Percentiles rank a stretch among this genome's conserved stretches.
phyloP scores from a whole-genome alignment of 2,329 filamentous ascomycete species.

The Teratosphaeria gauchensis region DNA sequence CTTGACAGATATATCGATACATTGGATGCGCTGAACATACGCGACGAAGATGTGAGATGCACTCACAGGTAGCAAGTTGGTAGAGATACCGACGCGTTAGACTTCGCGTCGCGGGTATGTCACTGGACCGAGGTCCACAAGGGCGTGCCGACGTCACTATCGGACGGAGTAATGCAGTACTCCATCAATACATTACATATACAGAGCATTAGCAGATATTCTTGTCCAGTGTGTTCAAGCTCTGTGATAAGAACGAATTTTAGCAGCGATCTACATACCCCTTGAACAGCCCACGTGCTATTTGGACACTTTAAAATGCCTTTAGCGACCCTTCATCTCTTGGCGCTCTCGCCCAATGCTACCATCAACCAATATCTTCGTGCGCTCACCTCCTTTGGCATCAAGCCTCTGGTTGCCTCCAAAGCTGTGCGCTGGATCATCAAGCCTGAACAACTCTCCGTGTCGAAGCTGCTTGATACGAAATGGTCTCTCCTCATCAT shows the following conservation, averaged over 20 bases:
- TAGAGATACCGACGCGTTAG: too few relatives aligned
- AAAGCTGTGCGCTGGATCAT: slow-evolving; percentile 42
- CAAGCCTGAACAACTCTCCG: slow-evolving; percentile 35
- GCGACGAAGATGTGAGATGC: too few relatives aligned
- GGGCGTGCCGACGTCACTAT: neutral
- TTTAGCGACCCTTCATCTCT: slow-evolving; percentile 38
- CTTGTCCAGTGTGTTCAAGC: too few relatives aligned
- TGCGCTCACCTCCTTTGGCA: slow-evolving; percentile 25
- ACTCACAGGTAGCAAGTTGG: neutral
- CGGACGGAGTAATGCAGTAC: neutral
- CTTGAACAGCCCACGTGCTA: neutral
- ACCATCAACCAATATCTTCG: slow-evolving; percentile 32
- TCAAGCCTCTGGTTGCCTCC: slow-evolving; percentile 34
- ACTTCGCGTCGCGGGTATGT: neutral
- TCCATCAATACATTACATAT: neutral
- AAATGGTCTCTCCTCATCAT: slow-evolving; percentile 43
- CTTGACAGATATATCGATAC: too few relatives aligned
- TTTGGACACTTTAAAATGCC: slow-evolving; percentile 31
- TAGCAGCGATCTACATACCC: too few relatives aligned
- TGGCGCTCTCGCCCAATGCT: slow-evolving; percentile 29
- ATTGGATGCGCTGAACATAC: too few relatives aligned
- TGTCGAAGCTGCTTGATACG: slow-evolving; percentile 31
- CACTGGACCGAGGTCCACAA: neutral
- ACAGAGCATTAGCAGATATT: neutral
- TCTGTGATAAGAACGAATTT: too few relatives aligned